Percentiles rank a stretch among this genome's conserved stretches.
phyloP scores from a whole-genome alignment of 257 asterid genomes.

The Solanum pennellii region DNA sequence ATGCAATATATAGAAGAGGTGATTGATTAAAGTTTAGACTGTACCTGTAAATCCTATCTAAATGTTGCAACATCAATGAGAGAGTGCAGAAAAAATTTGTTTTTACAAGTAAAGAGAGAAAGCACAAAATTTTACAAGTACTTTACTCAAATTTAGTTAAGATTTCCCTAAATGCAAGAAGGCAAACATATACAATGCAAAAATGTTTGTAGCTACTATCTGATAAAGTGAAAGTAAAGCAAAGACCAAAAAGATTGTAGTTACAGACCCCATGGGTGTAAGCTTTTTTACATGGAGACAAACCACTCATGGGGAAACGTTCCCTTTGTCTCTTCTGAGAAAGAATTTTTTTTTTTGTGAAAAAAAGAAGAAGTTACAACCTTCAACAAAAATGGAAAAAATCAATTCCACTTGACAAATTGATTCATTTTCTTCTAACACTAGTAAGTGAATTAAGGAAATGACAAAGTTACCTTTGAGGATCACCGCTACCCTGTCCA shows the following conservation, averaged over 20 bases:
- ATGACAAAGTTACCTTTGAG: slow-evolving; percentile 34
- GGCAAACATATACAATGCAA: not conserved
- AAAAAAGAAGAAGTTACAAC: not conserved
- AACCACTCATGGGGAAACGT: not conserved
- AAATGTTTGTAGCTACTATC: not conserved
- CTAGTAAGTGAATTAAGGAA: not conserved
- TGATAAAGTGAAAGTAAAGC: no score
- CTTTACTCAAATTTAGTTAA: not conserved
- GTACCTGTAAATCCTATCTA: not conserved
- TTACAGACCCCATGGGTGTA: not conserved
- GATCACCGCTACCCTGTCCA: slow-evolving; percentile 50
- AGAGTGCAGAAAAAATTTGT: not conserved
- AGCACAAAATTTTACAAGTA: not conserved
- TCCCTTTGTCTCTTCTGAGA: not conserved
- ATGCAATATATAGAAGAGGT: not conserved
- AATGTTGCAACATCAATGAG: not conserved
- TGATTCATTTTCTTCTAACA: not conserved
- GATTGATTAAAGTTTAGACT: not conserved
- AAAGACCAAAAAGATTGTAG: not conserved
- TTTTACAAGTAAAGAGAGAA: not conserved
- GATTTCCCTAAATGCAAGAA: not conserved
- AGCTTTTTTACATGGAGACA: not conserved
- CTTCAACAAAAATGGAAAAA: not conserved
- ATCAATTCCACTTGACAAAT: not conserved
- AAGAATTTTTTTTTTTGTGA: not conserved